Conservation (phyloP, 176 grass and related monocot species). For the Oryza coarctata region DNA sequence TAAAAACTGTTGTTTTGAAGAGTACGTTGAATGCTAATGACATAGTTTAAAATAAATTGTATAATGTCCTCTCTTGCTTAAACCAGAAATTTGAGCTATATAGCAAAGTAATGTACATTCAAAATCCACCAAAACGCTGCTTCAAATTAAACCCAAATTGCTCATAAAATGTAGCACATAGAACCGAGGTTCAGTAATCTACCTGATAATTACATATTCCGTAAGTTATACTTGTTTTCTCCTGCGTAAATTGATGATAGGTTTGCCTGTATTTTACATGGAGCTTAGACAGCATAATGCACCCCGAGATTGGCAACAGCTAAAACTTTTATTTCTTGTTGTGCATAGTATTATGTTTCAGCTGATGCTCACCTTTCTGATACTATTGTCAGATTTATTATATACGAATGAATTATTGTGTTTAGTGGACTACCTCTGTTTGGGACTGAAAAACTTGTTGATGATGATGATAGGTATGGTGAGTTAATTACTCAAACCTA, state of each 20-base stretch:
- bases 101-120: background rate
- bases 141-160: background rate
- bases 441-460: too few relatives aligned
- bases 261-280: background rate
- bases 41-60: background rate
- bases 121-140: background rate
- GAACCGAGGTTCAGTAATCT: background rate
- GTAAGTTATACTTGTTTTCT: background rate
- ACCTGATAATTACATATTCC: background rate
- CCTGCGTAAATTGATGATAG: background rate
- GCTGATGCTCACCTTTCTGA: background rate
- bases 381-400: background rate
- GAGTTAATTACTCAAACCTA: background rate
- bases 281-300: background rate
- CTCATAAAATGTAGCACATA: background rate
- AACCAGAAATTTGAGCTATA: background rate
- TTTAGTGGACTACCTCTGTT: too few relatives aligned
- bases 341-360: background rate
- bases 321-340: background rate
- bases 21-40: background rate
- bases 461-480: too few relatives aligned
- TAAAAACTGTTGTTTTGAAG: background rate
- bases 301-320: background rate
- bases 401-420: background rate
- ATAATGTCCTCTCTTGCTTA: background rate